Conservation (phyloP, 169 alveolate species). For the Eimeria falciformis region DNA sequence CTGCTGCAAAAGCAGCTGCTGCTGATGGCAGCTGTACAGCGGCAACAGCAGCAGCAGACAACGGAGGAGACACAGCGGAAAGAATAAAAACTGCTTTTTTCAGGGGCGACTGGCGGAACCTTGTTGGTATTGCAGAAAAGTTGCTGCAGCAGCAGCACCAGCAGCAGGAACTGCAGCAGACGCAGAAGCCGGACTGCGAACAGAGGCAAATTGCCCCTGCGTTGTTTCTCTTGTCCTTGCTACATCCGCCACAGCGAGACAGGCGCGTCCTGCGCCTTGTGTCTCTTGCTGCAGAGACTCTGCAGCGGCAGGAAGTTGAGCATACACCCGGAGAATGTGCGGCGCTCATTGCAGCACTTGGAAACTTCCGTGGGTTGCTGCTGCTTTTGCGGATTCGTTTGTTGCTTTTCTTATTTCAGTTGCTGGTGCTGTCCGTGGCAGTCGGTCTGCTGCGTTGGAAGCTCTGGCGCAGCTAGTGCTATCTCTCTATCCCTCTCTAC, state of each 20-base stretch:
- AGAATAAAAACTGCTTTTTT: neutral
- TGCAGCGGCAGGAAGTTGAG: neutral
- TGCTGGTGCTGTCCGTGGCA: neutral
- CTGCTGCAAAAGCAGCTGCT: neutral
- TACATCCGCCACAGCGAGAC: conserved; percentile 36
- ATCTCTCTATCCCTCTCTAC: neutral
- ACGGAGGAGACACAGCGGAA: conserved; percentile 1
- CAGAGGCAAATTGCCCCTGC: neutral
- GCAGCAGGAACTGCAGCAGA: neutral
- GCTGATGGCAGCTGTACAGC: neutral
- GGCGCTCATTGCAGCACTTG: conserved; percentile 30
- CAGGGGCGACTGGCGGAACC: conserved; percentile 29
- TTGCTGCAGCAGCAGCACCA: neutral
- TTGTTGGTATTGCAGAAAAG: conserved; percentile 11
- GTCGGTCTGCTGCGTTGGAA: neutral
- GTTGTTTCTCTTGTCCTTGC: conserved; percentile 24
- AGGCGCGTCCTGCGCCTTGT: conserved; percentile 5
- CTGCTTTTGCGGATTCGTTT: neutral
- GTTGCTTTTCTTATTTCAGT: neutral
- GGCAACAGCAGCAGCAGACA: conserved; percentile 2
- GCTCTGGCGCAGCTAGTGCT: neutral
- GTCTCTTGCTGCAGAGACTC: neutral
- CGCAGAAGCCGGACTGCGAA: neutral
- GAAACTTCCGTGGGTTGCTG: conserved; percentile 37
- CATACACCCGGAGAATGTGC: conserved; percentile 37